Evolutionary conservation across 2,329 filamentous ascomycete genomes (phyloP), one percentile per base, ranked within the genome.

Genomic region (Pochonia chlamydosporia): DNA sequence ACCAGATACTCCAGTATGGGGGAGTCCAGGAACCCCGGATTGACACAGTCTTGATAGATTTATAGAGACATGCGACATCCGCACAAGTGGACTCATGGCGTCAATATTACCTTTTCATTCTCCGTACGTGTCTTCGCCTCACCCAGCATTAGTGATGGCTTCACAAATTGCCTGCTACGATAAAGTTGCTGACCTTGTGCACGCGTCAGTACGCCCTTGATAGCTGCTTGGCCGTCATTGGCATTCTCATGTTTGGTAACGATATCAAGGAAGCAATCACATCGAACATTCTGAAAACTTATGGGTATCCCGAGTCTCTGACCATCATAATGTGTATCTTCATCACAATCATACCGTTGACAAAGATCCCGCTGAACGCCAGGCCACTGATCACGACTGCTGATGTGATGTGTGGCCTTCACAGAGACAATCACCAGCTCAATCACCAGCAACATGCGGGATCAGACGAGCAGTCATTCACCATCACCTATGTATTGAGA

Each of bases 231-330:
- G 91, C 89, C 23, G 78, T 93, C 39, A 80, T 87, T 10, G 92
- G 93, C 33, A 79, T 93, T 49, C 76, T 96, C 54, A 97, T 99
- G 92, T 99, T 96, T 64, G 92, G 92, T 51, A 87, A 95, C 56
- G 77, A 72, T n/a, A 88, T 96, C 46, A 79, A 78, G 48, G 91
- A 96, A 53, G 89, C 95, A 64, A 84, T 97, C 62, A 96, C 93
- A 0, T 85, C 86, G 59, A 97, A 96, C 67, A 85, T 99, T 50
- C 79, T 97, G 54, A 73, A 78, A 44, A 85, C 82, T 1, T 67
- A 76, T 5, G 85, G 84, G 46, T 96, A 95, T 62, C 89, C 92
- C 1, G 70, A 78, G 11, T 75, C 72, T 1, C 67, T 95, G 35
- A 89, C 83, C n/a, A 69, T 92, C 40, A 73, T 92, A 55, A 86